Percentiles rank a stretch among this genome's conserved stretches.
These are phyloP conservation scores for Gossypium aridum DNA, from an alignment of 441 rosid genomes.

Conservation along the genomic window DNA sequence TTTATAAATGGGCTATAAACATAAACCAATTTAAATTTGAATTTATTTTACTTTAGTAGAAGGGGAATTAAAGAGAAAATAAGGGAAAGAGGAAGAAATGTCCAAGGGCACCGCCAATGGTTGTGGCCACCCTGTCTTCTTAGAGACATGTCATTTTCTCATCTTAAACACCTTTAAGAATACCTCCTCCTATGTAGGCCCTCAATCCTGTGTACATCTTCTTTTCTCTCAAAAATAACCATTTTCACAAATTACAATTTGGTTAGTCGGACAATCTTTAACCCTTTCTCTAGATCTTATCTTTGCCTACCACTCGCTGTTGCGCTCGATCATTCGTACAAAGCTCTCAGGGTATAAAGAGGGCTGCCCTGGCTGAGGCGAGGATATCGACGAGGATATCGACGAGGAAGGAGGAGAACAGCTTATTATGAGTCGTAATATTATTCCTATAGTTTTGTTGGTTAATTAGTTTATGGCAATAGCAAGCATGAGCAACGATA, in stretches of 20 bases:
- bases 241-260: neutral
- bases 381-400: too few species aligned
- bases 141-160: conserved; percentile 64
- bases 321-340: conserved; percentile 28
- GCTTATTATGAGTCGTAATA: neutral
- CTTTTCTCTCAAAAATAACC: neutral
- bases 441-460: neutral
- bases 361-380: neutral
- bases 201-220: conserved; percentile 37
- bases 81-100: conserved; percentile 29
- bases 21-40: too few species aligned
- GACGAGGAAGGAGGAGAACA: neutral
- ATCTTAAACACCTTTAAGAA: conserved; percentile 31
- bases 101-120: conserved; percentile 49
- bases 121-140: conserved; percentile 51
- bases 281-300: neutral
- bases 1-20: too few species aligned
- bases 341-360: conserved; percentile 12
- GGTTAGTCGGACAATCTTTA: neutral
- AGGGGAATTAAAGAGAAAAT: neutral
- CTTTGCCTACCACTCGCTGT: conserved; percentile 14
- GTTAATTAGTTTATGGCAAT: conserved; percentile 53
- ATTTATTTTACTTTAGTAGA: neutral
- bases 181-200: conserved; percentile 31
- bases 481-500: conserved; percentile 48